Evolutionary conservation across 2,329 filamentous ascomycete species (phyloP).

Genomic region (Colletotrichum sp.): DNA sequence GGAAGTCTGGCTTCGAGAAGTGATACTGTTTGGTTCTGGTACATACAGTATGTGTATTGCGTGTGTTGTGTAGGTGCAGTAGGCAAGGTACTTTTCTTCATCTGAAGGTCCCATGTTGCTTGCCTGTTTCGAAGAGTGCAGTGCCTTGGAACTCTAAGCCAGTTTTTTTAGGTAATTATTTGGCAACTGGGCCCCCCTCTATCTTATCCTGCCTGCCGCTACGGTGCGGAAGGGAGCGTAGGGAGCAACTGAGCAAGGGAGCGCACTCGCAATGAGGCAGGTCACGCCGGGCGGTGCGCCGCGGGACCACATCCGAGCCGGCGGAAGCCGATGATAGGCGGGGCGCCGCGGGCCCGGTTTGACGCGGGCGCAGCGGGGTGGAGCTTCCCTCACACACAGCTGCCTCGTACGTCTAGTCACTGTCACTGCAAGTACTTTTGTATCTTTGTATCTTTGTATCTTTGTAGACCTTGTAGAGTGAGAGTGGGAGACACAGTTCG

Average conservation of each 20-base stretch:
- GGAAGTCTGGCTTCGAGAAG: background rate
- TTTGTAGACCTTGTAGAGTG: background rate
- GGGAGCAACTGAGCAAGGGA: background rate
- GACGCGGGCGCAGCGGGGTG: slow-evolving; percentile 1
- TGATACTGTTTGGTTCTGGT: background rate
- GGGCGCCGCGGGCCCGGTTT: slow-evolving; percentile 1
- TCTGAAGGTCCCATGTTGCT: background rate
- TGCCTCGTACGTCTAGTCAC: background rate
- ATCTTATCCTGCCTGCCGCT: background rate
- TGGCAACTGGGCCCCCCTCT: background rate
- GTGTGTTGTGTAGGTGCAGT: background rate
- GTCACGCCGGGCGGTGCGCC: background rate
- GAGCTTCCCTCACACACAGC: background rate
- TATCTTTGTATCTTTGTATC: background rate
- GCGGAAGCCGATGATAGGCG: slow-evolving; percentile 20
- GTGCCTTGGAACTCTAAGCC: background rate
- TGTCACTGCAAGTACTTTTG: background rate
- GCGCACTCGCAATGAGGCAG: background rate
- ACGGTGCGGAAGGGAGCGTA: background rate
- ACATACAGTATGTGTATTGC: background rate
- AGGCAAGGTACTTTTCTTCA: background rate
- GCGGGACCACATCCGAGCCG: slow-evolving; percentile 5
- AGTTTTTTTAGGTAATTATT: slow-evolving; percentile 18
- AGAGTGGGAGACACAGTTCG: background rate
- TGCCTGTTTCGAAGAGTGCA: background rate